Evolutionary conservation across 1,284 basidiomycete species (phyloP).

Genomic region (Cutaneotrichosporon mucoides): DNA sequence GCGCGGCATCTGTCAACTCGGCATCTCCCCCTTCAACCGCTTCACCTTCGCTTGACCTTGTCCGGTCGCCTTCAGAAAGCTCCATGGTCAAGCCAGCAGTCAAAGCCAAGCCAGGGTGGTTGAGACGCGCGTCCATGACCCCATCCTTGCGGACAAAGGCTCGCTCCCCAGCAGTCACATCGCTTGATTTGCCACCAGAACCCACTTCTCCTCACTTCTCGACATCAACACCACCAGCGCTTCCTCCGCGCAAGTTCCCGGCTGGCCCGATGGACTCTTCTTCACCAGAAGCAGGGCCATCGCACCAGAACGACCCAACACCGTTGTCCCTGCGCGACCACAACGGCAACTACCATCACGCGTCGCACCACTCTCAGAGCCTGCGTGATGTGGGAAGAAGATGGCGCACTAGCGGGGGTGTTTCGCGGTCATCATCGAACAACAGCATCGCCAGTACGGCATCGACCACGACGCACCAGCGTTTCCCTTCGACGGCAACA

Average conservation of each 20-base stretch:
- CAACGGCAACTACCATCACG: background rate
- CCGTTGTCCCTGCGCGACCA: background rate
- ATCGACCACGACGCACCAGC: constrained; percentile 20
- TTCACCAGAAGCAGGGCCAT: constrained; percentile 10
- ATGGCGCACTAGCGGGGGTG: constrained; percentile 20
- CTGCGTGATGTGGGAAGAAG: constrained; percentile 37
- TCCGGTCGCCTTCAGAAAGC: background rate
- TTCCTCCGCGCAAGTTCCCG: constrained; percentile 33
- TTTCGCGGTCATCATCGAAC: constrained; percentile 36
- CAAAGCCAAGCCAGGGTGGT: constrained; percentile 39
- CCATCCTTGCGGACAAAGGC: constrained; percentile 33
- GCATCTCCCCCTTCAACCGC: background rate
- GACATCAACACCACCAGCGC: constrained; percentile 25
- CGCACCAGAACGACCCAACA: constrained; percentile 22
- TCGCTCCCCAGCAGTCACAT: constrained; percentile 26
- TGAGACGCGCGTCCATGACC: constrained; percentile 35
- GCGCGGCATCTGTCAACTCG: background rate
- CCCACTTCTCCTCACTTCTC: constrained; percentile 22
- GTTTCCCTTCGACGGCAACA: constrained; percentile 35
- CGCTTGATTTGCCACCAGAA: constrained; percentile 23
- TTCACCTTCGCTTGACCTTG: constrained; percentile 24
- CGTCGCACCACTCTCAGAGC: constrained; percentile 30
- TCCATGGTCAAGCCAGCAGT: constrained; percentile 26
- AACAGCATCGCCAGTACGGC: constrained; percentile 25
- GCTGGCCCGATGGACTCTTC: constrained; percentile 25